These are phyloP conservation scores for Pisolithus marmoratus DNA, from an alignment of 768 basidiomycete species.

Conservation along the genomic window DNA sequence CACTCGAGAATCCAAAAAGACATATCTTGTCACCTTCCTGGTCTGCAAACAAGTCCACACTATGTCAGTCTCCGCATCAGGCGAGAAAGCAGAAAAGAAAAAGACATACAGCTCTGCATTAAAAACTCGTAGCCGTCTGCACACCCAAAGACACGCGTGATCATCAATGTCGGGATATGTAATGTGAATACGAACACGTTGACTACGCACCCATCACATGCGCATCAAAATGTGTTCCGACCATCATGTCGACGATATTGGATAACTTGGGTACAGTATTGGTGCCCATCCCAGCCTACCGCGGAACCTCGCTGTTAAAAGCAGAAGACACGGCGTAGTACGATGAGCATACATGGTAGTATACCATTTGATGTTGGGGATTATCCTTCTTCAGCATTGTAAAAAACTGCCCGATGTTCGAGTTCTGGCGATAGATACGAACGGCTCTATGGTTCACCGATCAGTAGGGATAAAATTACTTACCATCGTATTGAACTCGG, in stretches of 20 bases:
- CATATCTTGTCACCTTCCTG: conserved; percentile 67
- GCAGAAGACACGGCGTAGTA: neutral
- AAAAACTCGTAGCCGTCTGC: conserved; percentile 71
- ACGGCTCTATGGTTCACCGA: neutral
- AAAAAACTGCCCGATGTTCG: conserved; percentile 65
- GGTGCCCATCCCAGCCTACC: conserved; percentile 66
- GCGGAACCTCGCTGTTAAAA: neutral
- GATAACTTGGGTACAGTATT: conserved; percentile 56
- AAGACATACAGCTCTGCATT: conserved; percentile 66
- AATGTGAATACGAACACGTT: neutral
- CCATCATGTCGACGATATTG: conserved; percentile 53
- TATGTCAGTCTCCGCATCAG: neutral
- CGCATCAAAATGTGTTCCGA: conserved; percentile 57
- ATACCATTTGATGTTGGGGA: conserved; percentile 55
- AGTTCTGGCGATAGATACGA: conserved; percentile 43
- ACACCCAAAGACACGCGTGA: neutral
- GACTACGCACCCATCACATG: conserved; percentile 59
- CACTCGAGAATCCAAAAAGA: conserved; percentile 77
- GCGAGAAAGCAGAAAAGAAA: neutral
- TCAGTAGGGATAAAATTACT: conserved; percentile 11
- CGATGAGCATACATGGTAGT: conserved; percentile 53
- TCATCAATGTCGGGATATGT: conserved; percentile 1
- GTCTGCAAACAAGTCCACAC: conserved; percentile 31
- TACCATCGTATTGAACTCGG: conserved; percentile 65
- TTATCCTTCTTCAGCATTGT: conserved; percentile 67